Conservation (phyloP, 495 filamentous ascomycete species). For the Xylaria curta region DNA sequence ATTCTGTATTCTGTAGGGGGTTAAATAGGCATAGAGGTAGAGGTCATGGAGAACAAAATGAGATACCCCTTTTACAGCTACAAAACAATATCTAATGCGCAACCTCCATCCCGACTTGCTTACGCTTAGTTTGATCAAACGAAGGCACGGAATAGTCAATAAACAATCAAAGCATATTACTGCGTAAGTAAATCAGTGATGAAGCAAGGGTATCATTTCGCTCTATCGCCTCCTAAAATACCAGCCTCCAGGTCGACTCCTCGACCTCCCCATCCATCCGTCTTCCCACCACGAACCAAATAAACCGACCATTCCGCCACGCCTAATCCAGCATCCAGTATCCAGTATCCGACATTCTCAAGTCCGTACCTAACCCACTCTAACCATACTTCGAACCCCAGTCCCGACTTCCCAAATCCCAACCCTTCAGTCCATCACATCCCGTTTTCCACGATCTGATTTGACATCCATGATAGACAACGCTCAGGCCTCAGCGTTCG, state of each 20-base stretch:
- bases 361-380: not conserved
- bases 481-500: constrained; percentile 20
- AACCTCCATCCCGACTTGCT: not conserved
- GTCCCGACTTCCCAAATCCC: too few species aligned
- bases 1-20: not conserved
- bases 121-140: not conserved
- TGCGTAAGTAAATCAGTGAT: not conserved
- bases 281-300: not conserved
- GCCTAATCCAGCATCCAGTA: not conserved
- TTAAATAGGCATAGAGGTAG: not conserved
- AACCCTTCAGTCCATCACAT: not conserved
- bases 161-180: not conserved
- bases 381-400: not conserved
- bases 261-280: not conserved
- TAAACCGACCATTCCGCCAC: not conserved
- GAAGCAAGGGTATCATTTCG: constrained; percentile 15
- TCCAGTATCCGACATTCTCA: not conserved
- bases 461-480: not conserved
- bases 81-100: not conserved
- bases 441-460: not conserved
- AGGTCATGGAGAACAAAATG: not conserved
- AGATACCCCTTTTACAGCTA: constrained; percentile 18
- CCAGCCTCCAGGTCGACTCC: not conserved
- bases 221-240: not conserved
- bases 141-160: not conserved